Conservation (phyloP, 2,329 filamentous ascomycete genomes). For the Cladosporium cucumerinum region DNA sequence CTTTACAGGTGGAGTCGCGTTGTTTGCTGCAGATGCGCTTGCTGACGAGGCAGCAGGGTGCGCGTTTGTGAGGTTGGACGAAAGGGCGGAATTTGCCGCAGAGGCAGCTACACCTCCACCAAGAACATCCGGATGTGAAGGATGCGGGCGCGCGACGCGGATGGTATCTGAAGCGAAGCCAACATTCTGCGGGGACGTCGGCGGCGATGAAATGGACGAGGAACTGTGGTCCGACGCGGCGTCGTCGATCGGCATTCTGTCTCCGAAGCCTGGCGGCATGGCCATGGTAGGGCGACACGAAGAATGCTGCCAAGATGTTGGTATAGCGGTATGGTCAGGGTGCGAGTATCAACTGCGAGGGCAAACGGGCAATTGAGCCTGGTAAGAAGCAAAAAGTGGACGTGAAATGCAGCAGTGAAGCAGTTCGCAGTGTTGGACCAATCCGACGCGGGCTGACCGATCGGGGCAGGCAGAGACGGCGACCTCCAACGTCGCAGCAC, state of each 20-base stretch:
- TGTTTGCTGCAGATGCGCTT: constrained; percentile 21
- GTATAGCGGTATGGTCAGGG: constrained; percentile 11
- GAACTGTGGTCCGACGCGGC: constrained; percentile 22
- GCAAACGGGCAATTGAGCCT: no score
- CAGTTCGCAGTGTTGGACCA: constrained; percentile 4
- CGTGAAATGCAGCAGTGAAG: constrained; percentile 3
- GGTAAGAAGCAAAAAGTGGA: not conserved
- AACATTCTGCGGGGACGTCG: constrained; percentile 25
- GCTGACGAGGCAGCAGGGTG: not conserved
- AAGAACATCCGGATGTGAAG: constrained; percentile 24
- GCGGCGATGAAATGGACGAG: constrained; percentile 28
- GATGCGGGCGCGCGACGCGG: constrained; percentile 23
- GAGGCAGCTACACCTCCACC: constrained; percentile 34
- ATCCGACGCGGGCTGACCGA: constrained; percentile 15
- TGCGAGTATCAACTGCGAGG: not conserved
- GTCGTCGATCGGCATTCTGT: constrained; percentile 23
- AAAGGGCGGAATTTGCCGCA: constrained; percentile 28
- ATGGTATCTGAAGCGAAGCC: constrained; percentile 25
- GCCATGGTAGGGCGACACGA: constrained; percentile 12
- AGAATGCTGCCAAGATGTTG: constrained; percentile 19
- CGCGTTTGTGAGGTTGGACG: constrained; percentile 19
- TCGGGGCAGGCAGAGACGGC: not conserved
- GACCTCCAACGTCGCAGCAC: constrained; percentile 6
- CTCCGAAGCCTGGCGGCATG: constrained; percentile 20
- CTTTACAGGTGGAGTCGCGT: constrained; percentile 31